Conservation (phyloP, 805 yeast species). For the Lachancea lanzarotensis region DNA sequence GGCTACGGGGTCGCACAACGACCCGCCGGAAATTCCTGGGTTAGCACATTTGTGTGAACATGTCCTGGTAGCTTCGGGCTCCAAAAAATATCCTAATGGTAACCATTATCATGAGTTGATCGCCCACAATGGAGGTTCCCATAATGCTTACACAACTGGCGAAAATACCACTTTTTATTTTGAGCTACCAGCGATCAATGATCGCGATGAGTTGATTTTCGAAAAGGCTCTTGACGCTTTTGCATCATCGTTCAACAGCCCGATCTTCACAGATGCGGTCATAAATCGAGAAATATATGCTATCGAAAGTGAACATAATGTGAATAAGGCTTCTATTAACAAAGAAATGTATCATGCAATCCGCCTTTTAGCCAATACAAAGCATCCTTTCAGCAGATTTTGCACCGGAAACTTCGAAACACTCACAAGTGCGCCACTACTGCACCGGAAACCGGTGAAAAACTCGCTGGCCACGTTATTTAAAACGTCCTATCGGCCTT, state of each 20-base stretch:
- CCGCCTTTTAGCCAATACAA: constrained; percentile 40
- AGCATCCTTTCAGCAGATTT: constrained; percentile 54
- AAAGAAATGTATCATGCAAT: constrained; percentile 56
- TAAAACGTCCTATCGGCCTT: constrained; percentile 37
- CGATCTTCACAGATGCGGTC: constrained; percentile 40
- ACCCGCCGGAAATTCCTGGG: constrained; percentile 66
- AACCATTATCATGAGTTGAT: constrained; percentile 41
- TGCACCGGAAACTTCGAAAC: constrained; percentile 60
- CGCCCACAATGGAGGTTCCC: constrained; percentile 45
- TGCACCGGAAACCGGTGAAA: constrained; percentile 34
- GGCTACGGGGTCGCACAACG: constrained; percentile 74
- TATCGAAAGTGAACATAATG: constrained; percentile 58
- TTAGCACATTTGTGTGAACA: constrained; percentile 90
- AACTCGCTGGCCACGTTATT: constrained; percentile 37
- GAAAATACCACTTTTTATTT: constrained; percentile 60
- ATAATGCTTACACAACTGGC: constrained; percentile 65
- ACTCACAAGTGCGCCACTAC: constrained; percentile 32
- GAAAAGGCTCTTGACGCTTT: constrained; percentile 44
- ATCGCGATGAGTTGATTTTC: constrained; percentile 35
- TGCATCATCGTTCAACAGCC: constrained; percentile 44
- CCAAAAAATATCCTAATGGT: constrained; percentile 46
- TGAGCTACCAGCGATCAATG: constrained; percentile 45
- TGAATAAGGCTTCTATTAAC: constrained; percentile 39
- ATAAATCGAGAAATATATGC: constrained; percentile 51
- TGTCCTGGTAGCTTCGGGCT: constrained; percentile 48